Evolutionary conservation across 177 flowering plant species (phyloP), one percentile per base, ranked within the genome.

Genomic region (Vitis hybrid): DNA sequence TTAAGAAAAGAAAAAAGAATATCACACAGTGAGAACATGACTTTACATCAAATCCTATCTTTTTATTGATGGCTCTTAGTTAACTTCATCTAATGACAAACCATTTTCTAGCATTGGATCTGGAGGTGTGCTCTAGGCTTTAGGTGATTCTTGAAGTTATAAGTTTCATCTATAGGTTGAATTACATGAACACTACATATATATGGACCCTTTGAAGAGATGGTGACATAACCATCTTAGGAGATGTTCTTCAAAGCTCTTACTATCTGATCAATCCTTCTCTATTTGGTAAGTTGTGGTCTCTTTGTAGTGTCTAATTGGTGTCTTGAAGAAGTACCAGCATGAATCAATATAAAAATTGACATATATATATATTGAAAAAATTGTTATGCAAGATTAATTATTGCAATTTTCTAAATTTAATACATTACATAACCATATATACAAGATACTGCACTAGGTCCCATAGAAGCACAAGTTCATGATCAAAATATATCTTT

Each of bases 51-150:
- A 21, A 68, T 92, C 94, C 76, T 91, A 93, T 75, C 93, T 82
- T 65, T 71, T 85, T 56, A 92, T 87, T 19, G 97, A 83, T 67
- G 93, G 97, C 75, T 79, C 94, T 66, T 84, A 88, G 13, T 89
- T 94, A 57, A 72, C 69, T 40, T 67, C 72, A 77, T 87, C 97
- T 70, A 75, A 60, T 11, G 85, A 64, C 69, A 70, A 46, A 56
- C 94, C 97, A 85, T 91, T 91, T 83, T 90, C 97, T 46, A 81
- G 9, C 86, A 87, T 82, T 75, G 84, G 84, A 74, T 93, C 98
- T 52, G 94, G 74, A 3, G 96, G 87, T 64, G 96, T 96, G 72
- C 94, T 95, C 15, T 50, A 83, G 72, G 60, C 72, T 76, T 81
- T 89, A 4, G 97, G 95, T 40, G 96, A 93, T 72, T 93, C 98